Conservation (phyloP, 1,139 yeast genomes). For the Candida sp. region DNA sequence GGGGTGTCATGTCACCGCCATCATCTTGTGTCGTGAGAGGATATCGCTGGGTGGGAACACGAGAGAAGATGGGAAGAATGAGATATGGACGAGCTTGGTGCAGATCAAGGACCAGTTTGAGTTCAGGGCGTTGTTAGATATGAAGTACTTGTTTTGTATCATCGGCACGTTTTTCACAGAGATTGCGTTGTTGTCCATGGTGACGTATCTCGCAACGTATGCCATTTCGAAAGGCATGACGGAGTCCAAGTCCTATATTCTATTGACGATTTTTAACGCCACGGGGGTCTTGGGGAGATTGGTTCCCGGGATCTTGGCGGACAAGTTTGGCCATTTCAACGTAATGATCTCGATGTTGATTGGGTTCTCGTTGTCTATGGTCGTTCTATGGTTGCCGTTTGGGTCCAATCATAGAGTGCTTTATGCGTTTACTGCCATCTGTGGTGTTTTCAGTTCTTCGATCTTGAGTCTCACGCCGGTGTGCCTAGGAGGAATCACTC, state of each 20-base stretch:
- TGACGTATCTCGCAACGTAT: conserved; percentile 61
- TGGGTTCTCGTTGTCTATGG: conserved; percentile 42
- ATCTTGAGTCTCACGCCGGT: conserved; percentile 36
- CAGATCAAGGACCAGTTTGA: conserved; percentile 24
- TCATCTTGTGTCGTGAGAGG: conserved; percentile 13
- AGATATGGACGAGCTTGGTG: conserved; percentile 29
- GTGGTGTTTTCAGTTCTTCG: conserved; percentile 50
- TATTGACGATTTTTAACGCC: conserved; percentile 62
- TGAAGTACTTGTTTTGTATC: conserved; percentile 30
- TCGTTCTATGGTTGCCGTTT: conserved; percentile 59
- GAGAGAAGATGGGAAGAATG: neutral
- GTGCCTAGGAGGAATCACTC: conserved; percentile 41
- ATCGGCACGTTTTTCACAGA: conserved; percentile 53
- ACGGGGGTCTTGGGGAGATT: conserved; percentile 63
- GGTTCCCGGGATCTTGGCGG: conserved; percentile 61
- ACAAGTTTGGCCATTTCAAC: conserved; percentile 59
- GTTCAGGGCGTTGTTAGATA: conserved; percentile 26
- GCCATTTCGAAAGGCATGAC: conserved; percentile 56
- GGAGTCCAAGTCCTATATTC: conserved; percentile 52
- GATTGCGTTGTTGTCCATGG: conserved; percentile 53
- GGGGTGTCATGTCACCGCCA: conserved; percentile 25
- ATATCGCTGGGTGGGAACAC: conserved; percentile 1
- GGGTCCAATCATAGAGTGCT: conserved; percentile 45
- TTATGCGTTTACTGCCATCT: conserved; percentile 50
- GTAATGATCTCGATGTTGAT: conserved; percentile 47